phyloP scores from a whole-genome alignment of 495 filamentous ascomycete genomes.

The Aspergillus sparsus region DNA sequence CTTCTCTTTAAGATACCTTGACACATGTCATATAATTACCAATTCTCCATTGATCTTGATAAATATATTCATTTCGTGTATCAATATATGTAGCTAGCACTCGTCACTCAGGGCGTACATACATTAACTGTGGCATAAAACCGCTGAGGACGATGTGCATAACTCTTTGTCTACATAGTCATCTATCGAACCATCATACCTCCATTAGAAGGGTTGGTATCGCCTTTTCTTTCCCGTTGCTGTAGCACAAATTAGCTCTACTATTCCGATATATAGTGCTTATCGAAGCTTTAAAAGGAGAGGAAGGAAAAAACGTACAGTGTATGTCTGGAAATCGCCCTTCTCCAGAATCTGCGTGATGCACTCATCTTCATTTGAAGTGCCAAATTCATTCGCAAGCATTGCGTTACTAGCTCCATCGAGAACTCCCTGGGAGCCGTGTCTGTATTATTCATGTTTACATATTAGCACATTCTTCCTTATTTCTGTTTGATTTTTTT shows the following conservation, averaged over 20 bases:
- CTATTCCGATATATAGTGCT: not conserved
- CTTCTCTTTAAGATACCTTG: too few relatives aligned
- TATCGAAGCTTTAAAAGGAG: not conserved
- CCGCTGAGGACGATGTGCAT: not conserved
- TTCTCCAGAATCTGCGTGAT: conserved; percentile 77
- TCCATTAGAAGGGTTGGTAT: conserved; percentile 38
- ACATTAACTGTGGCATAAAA: not conserved
- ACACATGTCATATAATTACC: too few relatives aligned
- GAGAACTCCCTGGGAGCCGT: conserved; percentile 79
- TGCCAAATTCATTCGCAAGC: conserved; percentile 88
- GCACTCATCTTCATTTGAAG: conserved; percentile 70
- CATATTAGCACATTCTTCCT: too few relatives aligned
- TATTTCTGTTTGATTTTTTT: too few relatives aligned
- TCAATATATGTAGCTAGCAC: too few relatives aligned
- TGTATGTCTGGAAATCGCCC: conserved; percentile 65
- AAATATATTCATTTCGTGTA: too few relatives aligned
- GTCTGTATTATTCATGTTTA: conserved; percentile 51
- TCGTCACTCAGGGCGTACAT: too few relatives aligned
- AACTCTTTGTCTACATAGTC: too few relatives aligned
- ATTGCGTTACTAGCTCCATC: conserved; percentile 70
- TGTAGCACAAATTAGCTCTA: conserved; percentile 12
- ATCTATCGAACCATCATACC: conserved; percentile 11
- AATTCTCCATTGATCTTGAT: too few relatives aligned
- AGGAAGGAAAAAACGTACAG: conserved; percentile 52
- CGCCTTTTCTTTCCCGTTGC: conserved; percentile 37